These are phyloP conservation scores for Wallemia hederae DNA, from an alignment of 1,284 basidiomycete species.

Conservation along the genomic window DNA sequence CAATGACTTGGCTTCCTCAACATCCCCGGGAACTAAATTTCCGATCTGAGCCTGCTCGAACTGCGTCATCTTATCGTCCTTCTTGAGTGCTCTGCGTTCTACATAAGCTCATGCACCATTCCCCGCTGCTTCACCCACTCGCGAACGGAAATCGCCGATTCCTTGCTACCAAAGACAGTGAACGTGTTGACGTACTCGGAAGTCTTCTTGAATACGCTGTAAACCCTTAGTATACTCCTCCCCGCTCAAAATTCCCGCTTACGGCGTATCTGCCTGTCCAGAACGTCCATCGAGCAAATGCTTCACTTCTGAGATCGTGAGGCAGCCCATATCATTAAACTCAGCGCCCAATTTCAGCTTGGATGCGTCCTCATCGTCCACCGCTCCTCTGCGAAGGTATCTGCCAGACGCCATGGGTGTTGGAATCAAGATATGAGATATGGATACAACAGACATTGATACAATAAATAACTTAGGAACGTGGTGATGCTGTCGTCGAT, in stretches of 20 bases:
- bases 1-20: constrained; percentile 71
- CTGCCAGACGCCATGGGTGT: not conserved
- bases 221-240: not conserved
- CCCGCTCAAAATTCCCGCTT: constrained; percentile 13
- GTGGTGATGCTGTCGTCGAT: not conserved
- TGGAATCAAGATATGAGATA: not conserved
- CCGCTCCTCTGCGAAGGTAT: not conserved
- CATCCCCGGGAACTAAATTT: constrained; percentile 55
- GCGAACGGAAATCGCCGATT: constrained; percentile 59
- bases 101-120: not conserved
- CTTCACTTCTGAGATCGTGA: constrained; percentile 71
- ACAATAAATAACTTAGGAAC: too few species aligned
- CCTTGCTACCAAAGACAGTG: constrained; percentile 59
- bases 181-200: constrained; percentile 72
- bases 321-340: constrained; percentile 65
- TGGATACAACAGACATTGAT: not conserved
- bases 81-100: not conserved
- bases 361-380: not conserved
- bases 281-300: constrained; percentile 49
- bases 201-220: constrained; percentile 69
- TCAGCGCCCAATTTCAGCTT: constrained; percentile 21
- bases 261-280: constrained; percentile 39
- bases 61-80: constrained; percentile 41
- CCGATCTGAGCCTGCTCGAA: constrained; percentile 82
- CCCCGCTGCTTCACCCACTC: constrained; percentile 19